These are phyloP conservation scores for Fusarium virguliforme DNA, from an alignment of 2,329 filamentous ascomycete species.

Conservation along the genomic window DNA sequence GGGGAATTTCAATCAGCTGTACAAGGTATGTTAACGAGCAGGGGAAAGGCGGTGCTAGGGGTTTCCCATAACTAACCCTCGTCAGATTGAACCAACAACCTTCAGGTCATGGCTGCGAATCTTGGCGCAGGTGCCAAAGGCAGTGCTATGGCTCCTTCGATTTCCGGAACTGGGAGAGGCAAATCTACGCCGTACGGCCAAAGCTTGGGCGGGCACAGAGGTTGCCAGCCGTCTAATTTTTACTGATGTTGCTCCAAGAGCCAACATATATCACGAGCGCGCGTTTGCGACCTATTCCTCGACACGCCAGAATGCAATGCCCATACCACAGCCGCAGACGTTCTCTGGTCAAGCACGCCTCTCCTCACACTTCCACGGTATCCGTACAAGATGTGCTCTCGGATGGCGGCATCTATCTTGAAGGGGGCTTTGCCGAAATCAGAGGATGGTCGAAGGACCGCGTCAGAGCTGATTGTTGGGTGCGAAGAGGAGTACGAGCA, in stretches of 20 bases:
- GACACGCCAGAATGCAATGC: conserved; percentile 99
- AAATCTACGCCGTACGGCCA: conserved; percentile 86
- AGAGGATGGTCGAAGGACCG: conserved; percentile 76
- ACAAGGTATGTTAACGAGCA: conserved; percentile 78
- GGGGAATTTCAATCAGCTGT: conserved; percentile 98
- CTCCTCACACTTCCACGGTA: conserved; percentile 92
- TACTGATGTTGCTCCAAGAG: conserved; percentile 96
- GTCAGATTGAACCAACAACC: conserved; percentile 93
- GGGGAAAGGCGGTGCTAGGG: neutral
- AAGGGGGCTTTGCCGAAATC: conserved; percentile 87
- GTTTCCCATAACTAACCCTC: conserved; percentile 22
- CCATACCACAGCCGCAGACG: conserved; percentile 96
- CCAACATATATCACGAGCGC: conserved; percentile 91
- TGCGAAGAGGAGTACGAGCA: conserved; percentile 90
- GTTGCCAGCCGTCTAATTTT: conserved; percentile 92
- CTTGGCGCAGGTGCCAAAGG: conserved; percentile 85
- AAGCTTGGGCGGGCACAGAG: conserved; percentile 85
- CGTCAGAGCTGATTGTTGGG: conserved; percentile 81
- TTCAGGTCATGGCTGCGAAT: conserved; percentile 97
- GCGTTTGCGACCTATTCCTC: conserved; percentile 93
- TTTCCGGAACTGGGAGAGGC: conserved; percentile 95
- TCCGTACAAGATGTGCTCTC: conserved; percentile 98
- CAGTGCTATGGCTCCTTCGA: conserved; percentile 94
- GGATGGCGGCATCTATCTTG: conserved; percentile 96
- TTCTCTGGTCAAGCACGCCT: conserved; percentile 96